phyloP scores from a whole-genome alignment of 1,139 yeast species.

The Diutina ranongensis region DNA sequence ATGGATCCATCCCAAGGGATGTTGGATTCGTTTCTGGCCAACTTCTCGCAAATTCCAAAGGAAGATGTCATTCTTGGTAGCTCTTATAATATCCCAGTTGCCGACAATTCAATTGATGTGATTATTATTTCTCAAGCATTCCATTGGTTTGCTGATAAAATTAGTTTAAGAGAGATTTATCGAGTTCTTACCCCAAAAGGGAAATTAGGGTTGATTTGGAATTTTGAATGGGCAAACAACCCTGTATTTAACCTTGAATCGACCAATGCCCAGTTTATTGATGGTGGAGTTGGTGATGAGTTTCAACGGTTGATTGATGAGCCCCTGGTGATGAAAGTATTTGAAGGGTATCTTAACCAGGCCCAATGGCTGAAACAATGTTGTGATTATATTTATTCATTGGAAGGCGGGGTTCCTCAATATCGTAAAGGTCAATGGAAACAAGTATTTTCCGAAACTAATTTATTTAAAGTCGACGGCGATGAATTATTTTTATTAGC shows the following conservation, averaged over 20 bases:
- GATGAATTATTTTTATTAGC: conserved; percentile 20
- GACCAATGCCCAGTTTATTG: background rate
- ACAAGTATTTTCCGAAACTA: conserved; percentile 18
- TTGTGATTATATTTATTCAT: conserved; percentile 17
- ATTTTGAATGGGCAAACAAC: conserved; percentile 26
- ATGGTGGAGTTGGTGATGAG: background rate
- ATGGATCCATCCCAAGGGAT: conserved; percentile 56
- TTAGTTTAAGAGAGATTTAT: conserved; percentile 36
- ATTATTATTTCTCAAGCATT: conserved; percentile 55
- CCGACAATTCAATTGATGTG: conserved; percentile 35
- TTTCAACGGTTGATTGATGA: background rate
- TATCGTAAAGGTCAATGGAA: conserved; percentile 45
- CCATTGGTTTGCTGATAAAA: conserved; percentile 53
- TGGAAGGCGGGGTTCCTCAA: conserved; percentile 41
- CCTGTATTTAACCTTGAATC: background rate
- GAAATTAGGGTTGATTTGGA: conserved; percentile 49
- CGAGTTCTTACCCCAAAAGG: conserved; percentile 42
- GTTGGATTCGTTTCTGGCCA: conserved; percentile 34
- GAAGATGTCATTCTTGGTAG: conserved; percentile 25
- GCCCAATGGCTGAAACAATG: conserved; percentile 19
- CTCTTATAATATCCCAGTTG: conserved; percentile 38
- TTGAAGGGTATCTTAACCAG: conserved; percentile 7
- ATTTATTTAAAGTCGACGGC: conserved; percentile 18
- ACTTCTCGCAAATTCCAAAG: conserved; percentile 31
- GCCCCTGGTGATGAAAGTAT: conserved; percentile 7